Evolutionary conservation across 1,284 basidiomycete species (phyloP).

Genomic region (Anthracocystis walkeri): DNA sequence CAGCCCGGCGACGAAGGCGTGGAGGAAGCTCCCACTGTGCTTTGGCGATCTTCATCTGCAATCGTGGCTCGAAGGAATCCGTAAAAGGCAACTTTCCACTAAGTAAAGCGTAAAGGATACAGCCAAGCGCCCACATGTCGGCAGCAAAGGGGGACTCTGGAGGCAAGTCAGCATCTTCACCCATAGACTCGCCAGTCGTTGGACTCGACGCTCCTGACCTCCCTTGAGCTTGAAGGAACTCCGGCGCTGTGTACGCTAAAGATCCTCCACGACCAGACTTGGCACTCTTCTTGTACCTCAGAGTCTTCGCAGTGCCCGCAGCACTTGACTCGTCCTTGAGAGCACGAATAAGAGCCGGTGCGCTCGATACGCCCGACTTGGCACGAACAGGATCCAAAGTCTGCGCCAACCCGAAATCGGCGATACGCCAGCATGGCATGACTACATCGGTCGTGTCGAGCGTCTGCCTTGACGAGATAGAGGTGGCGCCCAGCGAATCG

Average conservation of each 20-base stretch:
- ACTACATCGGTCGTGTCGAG: conserved; percentile 69
- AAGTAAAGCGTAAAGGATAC: conserved; percentile 61
- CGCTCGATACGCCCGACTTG: conserved; percentile 11
- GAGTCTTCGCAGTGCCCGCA: neutral
- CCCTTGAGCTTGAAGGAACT: conserved; percentile 47
- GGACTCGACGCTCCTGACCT: conserved; percentile 31
- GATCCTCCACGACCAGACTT: conserved; percentile 53
- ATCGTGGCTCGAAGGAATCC: conserved; percentile 61
- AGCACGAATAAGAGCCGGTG: conserved; percentile 36
- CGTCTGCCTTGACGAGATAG: conserved; percentile 69
- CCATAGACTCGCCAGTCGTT: conserved; percentile 8
- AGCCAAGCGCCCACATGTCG: conserved; percentile 66
- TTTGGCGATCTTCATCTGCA: conserved; percentile 63
- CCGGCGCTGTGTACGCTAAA: conserved; percentile 59
- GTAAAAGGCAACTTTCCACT: conserved; percentile 58
- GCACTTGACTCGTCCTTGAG: conserved; percentile 32
- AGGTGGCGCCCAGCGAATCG: conserved; percentile 28
- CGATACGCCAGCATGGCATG: conserved; percentile 71
- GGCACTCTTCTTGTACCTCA: conserved; percentile 4
- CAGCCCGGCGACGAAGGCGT: conserved; percentile 48
- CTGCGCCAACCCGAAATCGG: conserved; percentile 83
- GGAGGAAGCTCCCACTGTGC: conserved; percentile 61
- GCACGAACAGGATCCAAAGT: conserved; percentile 16
- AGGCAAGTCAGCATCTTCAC: conserved; percentile 15
- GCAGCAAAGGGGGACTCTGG: conserved; percentile 54